Base-by-base conservation (phyloP, 2,329 filamentous ascomycete species). In the Chrysoporthe austroafricana region DNA sequence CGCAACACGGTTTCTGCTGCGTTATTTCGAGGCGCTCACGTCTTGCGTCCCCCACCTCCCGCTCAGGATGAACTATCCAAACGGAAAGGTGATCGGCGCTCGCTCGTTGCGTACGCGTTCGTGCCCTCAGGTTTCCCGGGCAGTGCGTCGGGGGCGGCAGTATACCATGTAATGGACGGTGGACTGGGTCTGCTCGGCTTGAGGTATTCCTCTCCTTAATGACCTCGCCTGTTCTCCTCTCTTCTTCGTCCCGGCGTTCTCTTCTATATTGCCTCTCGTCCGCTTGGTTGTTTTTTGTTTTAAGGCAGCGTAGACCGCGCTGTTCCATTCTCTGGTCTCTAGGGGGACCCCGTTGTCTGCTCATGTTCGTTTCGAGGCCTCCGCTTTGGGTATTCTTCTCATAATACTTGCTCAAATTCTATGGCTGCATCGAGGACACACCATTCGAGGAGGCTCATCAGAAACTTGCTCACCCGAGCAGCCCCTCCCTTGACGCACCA, bases 401-500 rank as follows among this genome's bases (percentile, higher is more conserved):
- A 18, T 18, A 54, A 14, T 11, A 36, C 34, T 42, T 58, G 16
- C 56, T 21, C 34, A n/a, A 14, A 7, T 32, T 11, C 44, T 44
- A 60, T 44, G 57, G 42, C 14, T 42, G 39, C 42, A 60, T 60
- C 44, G 39, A 42, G 14, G 2, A 32, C 57, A 9, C 9, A 60
- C n/a, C 58, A 16, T 61, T 43, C n/a, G 56, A 44, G 44, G 42
- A 60, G 57, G 57, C 36, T 44, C 57, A 18, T 34, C 43, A 32
- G 57, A 60, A 60, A 60, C 57, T 44, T 60, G 57, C 57, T 60
- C 57, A 44, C 18, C 13, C 39, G 21, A 44, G 57, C 36, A 13
- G 18, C n/a, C 2, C 39, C 39, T 14, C 57, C 57, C 14, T 6
- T 44, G n/a, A n/a, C n/a, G 8, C 34, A 34, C 36, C 34, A 59